Conservation (phyloP, 352 stramenopile genomes). For the Phytophthora litchii region DNA sequence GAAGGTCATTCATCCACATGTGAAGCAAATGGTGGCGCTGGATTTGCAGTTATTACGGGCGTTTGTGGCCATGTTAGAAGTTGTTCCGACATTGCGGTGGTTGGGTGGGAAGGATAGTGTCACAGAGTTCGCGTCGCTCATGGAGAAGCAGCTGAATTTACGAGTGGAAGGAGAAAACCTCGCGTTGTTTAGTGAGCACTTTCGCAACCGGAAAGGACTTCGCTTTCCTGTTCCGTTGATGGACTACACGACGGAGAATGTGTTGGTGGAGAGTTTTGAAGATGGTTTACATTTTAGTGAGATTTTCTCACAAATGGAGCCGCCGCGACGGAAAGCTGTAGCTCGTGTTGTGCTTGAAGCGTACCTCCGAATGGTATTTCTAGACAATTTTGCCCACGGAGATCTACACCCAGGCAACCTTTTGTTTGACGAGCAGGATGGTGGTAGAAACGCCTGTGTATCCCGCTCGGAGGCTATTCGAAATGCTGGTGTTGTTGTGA, state of each 20-base stretch:
- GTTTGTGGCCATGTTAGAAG: slow-evolving; percentile 68
- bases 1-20: slow-evolving; percentile 94
- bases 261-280: slow-evolving; percentile 93
- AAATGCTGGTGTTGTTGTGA: slow-evolving; percentile 63
- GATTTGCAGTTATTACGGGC: slow-evolving; percentile 87
- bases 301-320: slow-evolving; percentile 52
- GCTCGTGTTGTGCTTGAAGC: slow-evolving; percentile 84
- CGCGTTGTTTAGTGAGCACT: slow-evolving; percentile 77
- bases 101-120: slow-evolving; percentile 81
- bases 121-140: slow-evolving; percentile 85
- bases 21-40: slow-evolving; percentile 84
- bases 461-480: slow-evolving; percentile 33
- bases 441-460: slow-evolving; percentile 6
- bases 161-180: slow-evolving; percentile 91
- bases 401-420: slow-evolving; percentile 95
- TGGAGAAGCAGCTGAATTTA: slow-evolving; percentile 93
- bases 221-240: slow-evolving; percentile 80
- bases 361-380: slow-evolving; percentile 95
- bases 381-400: slow-evolving; percentile 95
- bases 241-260: slow-evolving; percentile 74
- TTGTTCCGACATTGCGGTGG: slow-evolving; percentile 65
- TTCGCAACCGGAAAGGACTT: slow-evolving; percentile 59
- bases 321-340: slow-evolving; percentile 60
- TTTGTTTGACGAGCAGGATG: slow-evolving; percentile 62
- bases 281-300: slow-evolving; percentile 79